Evolutionary conservation across 192 early-diverging fungal species (phyloP).

Genomic region (Backusella tarrabulga): DNA sequence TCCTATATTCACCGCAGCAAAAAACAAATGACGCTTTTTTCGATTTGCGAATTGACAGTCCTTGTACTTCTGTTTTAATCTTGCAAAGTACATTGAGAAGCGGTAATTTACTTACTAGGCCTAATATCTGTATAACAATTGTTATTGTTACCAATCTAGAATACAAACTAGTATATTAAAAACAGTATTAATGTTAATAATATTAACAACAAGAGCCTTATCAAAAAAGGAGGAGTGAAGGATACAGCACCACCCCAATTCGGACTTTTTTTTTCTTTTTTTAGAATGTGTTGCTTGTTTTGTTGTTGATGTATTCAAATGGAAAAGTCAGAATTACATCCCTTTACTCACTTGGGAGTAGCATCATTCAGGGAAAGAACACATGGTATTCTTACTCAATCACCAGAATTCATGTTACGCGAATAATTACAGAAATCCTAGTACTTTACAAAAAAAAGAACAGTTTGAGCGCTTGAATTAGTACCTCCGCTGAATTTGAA

Average conservation of each 20-base stretch:
- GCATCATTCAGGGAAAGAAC: accelerated
- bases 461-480: too few species aligned
- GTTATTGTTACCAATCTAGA: background rate
- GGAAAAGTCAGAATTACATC: background rate
- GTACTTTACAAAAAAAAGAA: background rate
- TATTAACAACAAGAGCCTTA: background rate
- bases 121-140: too few species aligned
- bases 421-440: background rate
- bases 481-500: background rate
- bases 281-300: background rate
- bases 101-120: too few species aligned
- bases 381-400: background rate
- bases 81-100: background rate
- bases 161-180: background rate
- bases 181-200: background rate
- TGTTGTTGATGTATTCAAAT: background rate
- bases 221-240: background rate
- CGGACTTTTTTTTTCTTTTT: background rate
- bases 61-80: background rate
- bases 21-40: background rate
- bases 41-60: background rate
- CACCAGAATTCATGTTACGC: background rate
- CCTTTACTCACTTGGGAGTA: background rate
- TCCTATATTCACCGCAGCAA: background rate
- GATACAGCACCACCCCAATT: background rate